Evolutionary conservation across 305 asterid genomes (phyloP), one percentile per base, ranked within the genome.

Genomic region (Plantago coronopus): DNA sequence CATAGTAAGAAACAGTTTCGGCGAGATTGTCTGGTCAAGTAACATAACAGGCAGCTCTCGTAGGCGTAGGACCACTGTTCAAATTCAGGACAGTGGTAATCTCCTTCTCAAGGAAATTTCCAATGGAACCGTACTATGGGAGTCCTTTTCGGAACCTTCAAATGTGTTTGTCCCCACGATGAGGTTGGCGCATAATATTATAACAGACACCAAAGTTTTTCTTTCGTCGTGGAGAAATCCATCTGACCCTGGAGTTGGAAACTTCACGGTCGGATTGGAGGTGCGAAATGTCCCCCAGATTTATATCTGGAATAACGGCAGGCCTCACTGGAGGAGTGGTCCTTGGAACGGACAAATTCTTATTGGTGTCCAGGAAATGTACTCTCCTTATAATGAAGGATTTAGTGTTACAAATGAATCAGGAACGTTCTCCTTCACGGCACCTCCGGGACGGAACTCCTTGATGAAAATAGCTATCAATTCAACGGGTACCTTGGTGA

Each of bases 291-390:
- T 73, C 45, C 76, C 81, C 5, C 78, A 79, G 21, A 7, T 60
- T 17, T 57, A 42, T 53, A 69, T 70, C 22, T 72, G 83, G 83
- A 68, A 67, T 13, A 75, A 71, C 15, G 66, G 58, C 15, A 61
- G 21, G 3, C 71, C 73, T 10, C 69, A 72, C 49, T 72, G 79
- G 81, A 63, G 76, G 38, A 68, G 80, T 48, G 87, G 87, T 3
- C 86, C 80, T 3, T 80, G 86, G 83, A 69, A 80, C 43, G 81
- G 83, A 0, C 66, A 56, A 62, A 59, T 70, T 54, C 53, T 77
- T 17, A 55, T 65, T 0, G 86, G 83, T 13, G 72, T 74, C 38
- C 67, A 55, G 11, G 60, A 54, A 11, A 73, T 76, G 80, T 48
- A 67, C 22, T 17, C 79, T 10, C 67, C 48, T 15, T 70, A 66